These are phyloP conservation scores for Curvularia spicifera DNA, from an alignment of 2,329 filamentous ascomycete genomes.

Conservation along the genomic window DNA sequence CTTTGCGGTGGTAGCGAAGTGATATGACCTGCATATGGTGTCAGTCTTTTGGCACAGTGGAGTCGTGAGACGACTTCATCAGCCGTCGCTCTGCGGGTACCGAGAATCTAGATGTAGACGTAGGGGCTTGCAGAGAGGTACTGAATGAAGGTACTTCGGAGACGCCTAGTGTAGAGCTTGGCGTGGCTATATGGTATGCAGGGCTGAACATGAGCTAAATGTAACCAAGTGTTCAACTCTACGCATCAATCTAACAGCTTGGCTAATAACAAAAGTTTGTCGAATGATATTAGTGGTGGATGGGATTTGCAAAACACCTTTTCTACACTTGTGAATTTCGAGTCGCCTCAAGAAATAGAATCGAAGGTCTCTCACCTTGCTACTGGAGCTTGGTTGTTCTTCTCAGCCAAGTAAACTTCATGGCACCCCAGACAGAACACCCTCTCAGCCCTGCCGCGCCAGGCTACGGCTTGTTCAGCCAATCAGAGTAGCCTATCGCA, in stretches of 20 bases:
- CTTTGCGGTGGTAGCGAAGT: neutral
- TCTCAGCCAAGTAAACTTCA: neutral
- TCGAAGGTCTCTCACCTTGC: neutral
- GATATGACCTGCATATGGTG: neutral
- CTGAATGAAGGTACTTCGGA: neutral
- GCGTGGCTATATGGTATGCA: neutral
- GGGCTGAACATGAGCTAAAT: neutral
- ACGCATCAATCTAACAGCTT: neutral
- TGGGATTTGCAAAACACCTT: neutral
- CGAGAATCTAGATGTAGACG: neutral
- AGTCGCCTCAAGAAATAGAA: neutral
- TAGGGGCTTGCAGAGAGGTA: neutral
- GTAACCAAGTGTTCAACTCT: neutral
- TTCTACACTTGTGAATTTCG: neutral
- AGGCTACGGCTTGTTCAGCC: slow-evolving; percentile 3
- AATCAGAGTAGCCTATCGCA: neutral
- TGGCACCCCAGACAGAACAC: neutral
- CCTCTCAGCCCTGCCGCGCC: neutral
- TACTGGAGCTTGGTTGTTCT: neutral
- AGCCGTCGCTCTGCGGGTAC: neutral
- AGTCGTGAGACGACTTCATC: neutral
- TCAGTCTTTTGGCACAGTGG: neutral
- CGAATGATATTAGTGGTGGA: neutral
- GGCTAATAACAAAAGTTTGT: neutral
- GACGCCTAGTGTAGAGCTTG: slow-evolving; percentile 3